Base-by-base conservation (phyloP, 164 flowering plant species). In the Vitis labrusca region DNA sequence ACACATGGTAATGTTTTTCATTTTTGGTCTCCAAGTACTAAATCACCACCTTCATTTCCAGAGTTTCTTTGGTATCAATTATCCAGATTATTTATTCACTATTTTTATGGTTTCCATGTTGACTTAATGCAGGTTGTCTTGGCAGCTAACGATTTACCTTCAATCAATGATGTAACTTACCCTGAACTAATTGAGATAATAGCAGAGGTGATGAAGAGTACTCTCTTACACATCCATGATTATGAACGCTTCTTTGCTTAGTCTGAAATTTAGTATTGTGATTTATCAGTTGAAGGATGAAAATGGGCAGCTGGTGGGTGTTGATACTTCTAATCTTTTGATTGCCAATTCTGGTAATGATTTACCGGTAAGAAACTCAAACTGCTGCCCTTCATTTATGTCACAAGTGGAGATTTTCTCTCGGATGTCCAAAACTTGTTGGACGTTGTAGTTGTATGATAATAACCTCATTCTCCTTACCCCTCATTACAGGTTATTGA, bases 341-440 rank as follows among this genome's bases (percentile, higher is more conserved):
- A 81, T 96, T 73, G 97, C 90, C 30, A 93, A 93, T 80, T 96
- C 99, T 73, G 98, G 98, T 30, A 96, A 93, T 76, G 99, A 96
- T 82, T 84, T 96, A 71, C 98, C 99, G 77, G 99, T 94, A 85
- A 89, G 93, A 76, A 61, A 66, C 50, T 69, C 32, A 11, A 48
- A 19, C 30, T 69, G 63, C 58, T 48, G 8, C 63, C 57, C n/a
- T 59, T 61, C n/a, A 9, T 62, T 48, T 30, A 32, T 49, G 10
- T 56, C 17, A 11, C 56, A 6, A 8, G n/a, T 16, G 69, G 59
- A 66, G 10, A 19, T 49, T 8, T 12, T 11, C 37, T 32, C 64
- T 37, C 12, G 14, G 12, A 15, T 16, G 14, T 16, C 9, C 15
- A 27, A 6, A 57, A 12, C 1, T 2, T 15, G 27, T 23, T 5